phyloP scores from a whole-genome alignment of 495 filamentous ascomycete genomes.

The Tuber indicum region DNA sequence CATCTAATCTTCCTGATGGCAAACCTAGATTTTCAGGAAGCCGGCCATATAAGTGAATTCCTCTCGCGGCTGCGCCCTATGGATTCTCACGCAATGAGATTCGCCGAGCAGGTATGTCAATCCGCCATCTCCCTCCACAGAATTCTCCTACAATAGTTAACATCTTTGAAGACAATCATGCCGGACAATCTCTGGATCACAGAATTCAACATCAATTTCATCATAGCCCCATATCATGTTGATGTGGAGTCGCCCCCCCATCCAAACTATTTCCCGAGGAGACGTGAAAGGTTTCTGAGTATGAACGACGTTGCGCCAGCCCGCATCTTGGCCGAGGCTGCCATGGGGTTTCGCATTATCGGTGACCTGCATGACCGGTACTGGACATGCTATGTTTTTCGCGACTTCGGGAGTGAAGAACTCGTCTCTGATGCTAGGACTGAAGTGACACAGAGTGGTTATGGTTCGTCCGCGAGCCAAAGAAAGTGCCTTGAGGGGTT shows the following conservation, averaged over 20 bases:
- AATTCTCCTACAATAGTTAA: not conserved
- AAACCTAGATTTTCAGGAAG: not conserved
- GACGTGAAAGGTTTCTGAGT: not conserved
- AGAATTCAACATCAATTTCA: conserved; percentile 8
- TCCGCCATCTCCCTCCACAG: not conserved
- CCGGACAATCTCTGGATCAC: conserved; percentile 6
- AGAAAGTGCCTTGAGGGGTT: conserved; percentile 7
- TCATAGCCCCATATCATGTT: not conserved
- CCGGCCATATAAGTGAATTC: not conserved
- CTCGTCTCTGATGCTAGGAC: not conserved
- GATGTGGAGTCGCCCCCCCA: not conserved
- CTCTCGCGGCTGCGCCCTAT: not conserved
- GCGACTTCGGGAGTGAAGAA: not conserved
- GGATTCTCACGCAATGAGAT: not conserved
- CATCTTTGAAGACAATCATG: conserved; percentile 2
- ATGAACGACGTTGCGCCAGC: not conserved
- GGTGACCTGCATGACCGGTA: not conserved
- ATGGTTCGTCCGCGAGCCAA: not conserved
- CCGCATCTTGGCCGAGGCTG: not conserved
- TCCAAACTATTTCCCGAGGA: not conserved
- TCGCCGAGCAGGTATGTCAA: not conserved
- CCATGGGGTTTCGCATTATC: not conserved
- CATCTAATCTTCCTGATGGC: not conserved
- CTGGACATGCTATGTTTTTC: conserved; percentile 3
- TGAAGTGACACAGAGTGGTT: not conserved